These are phyloP conservation scores for Trypanosomatidae sp. DNA, from an alignment of 208 protist genomes.

Conservation along the genomic window DNA sequence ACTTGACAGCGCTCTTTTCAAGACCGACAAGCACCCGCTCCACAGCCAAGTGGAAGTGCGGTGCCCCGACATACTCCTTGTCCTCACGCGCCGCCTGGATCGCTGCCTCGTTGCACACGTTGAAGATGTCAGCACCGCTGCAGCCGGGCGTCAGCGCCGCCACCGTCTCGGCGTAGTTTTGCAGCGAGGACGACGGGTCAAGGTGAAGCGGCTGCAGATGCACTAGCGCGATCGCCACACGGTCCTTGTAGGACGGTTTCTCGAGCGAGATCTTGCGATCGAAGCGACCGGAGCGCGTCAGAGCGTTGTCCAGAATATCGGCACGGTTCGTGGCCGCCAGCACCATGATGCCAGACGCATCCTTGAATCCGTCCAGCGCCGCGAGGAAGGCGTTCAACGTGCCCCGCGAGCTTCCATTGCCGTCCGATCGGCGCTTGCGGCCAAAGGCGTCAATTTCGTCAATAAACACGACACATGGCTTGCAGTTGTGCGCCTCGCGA, in stretches of 20 bases:
- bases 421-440: conserved; percentile 62
- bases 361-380: conserved; percentile 98
- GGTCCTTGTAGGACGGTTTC: conserved; percentile 94
- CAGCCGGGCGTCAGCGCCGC: conserved; percentile 94
- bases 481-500: conserved; percentile 85
- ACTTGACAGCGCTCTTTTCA: conserved; percentile 92
- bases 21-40: conserved; percentile 96
- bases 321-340: conserved; percentile 97
- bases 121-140: conserved; percentile 97
- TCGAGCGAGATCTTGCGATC: conserved; percentile 93
- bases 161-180: conserved; percentile 61
- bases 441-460: conserved; percentile 98
- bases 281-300: conserved; percentile 93
- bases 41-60: conserved; percentile 94
- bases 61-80: conserved; percentile 60
- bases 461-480: conserved; percentile 98
- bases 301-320: conserved; percentile 97
- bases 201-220: conserved; percentile 90
- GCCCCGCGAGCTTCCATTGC: conserved; percentile 60
- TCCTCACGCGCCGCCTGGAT: conserved; percentile 92
- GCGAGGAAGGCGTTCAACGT: conserved; percentile 98
- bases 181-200: conserved; percentile 33
- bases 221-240: conserved; percentile 93
- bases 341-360: conserved; percentile 95
- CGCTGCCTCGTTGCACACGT: conserved; percentile 98